A percentile compares a stretch with the other conserved stretches of the same genome.
These are phyloP conservation scores for Phalaenopsis aphrodite DNA, from an alignment of 106 monocot genomes.

Conservation along the genomic window DNA sequence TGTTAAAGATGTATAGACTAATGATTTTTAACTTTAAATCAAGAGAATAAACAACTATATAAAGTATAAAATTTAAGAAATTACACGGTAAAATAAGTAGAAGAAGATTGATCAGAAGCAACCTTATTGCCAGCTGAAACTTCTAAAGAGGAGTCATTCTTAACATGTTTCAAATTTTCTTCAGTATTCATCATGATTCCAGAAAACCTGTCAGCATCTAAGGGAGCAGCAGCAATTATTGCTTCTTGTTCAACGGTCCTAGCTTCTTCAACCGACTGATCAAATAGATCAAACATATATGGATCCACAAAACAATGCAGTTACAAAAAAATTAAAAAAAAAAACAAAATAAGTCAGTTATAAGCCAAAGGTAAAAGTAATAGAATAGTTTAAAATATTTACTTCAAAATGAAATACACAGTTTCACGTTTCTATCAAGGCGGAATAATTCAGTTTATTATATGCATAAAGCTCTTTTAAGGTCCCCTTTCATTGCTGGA, in stretches of 20 bases:
- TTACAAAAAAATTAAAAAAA: neutral
- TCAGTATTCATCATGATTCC: slow-evolving; percentile 21
- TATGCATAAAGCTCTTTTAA: neutral
- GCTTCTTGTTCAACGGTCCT: slow-evolving; percentile 64
- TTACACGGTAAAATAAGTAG: neutral
- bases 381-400: neutral
- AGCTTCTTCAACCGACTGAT: slow-evolving; percentile 34
- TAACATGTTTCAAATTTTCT: slow-evolving; percentile 11
- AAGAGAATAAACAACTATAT: neutral
- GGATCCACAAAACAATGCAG: neutral
- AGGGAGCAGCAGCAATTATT: slow-evolving; percentile 52
- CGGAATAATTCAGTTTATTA: neutral
- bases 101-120: slow-evolving; percentile 1
- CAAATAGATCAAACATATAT: neutral
- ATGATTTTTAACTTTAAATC: neutral
- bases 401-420: neutral
- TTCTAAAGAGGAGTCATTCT: slow-evolving; percentile 11
- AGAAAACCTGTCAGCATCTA: slow-evolving; percentile 77
- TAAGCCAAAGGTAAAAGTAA: neutral
- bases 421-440: neutral
- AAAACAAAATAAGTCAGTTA: neutral
- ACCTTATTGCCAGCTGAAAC: slow-evolving; percentile 57
- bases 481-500: neutral
- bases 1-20: neutral
- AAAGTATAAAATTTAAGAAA: neutral